phyloP scores from a whole-genome alignment of 2,329 filamentous ascomycete species.

The Ophiostoma sp. region DNA sequence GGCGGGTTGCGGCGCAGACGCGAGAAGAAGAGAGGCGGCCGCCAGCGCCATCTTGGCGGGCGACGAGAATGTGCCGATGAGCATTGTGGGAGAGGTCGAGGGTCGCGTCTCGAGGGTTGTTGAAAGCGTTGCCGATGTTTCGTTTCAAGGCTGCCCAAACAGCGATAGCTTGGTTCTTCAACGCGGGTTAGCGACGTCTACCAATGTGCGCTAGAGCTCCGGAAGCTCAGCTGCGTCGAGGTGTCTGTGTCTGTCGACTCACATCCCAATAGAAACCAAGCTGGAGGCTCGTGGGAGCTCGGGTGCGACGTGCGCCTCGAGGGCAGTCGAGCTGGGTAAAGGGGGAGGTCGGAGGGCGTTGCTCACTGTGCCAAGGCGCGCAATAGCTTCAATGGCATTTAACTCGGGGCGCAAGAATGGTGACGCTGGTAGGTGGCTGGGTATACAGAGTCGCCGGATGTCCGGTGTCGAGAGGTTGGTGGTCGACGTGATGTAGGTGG shows the following conservation, averaged over 20 bases:
- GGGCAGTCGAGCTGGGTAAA: slow-evolving; percentile 1
- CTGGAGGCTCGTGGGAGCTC: background rate
- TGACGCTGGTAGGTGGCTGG: background rate
- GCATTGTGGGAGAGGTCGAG: background rate
- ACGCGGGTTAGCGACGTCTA: background rate
- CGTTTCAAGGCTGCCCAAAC: background rate
- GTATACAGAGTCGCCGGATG: background rate
- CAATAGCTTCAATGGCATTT: background rate
- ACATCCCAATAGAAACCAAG: background rate
- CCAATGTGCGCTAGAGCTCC: too few relatives aligned
- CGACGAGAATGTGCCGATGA: background rate
- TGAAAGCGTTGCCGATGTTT: background rate
- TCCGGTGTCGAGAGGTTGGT: background rate
- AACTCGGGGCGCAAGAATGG: background rate
- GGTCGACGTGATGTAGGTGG: background rate
- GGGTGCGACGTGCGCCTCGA: slow-evolving; percentile 5
- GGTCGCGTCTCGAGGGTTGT: too few relatives aligned
- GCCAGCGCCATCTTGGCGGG: slow-evolving; percentile 37
- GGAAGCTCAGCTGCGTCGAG: too few relatives aligned
- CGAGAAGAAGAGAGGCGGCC: slow-evolving; percentile 41
- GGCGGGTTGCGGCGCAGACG: slow-evolving; percentile 44
- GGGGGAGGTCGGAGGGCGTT: background rate
- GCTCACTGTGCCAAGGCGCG: background rate
- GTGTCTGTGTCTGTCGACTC: background rate
- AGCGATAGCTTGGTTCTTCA: background rate